Base-by-base conservation (phyloP, 306 rosid genomes). In the Quercus cerris region DNA sequence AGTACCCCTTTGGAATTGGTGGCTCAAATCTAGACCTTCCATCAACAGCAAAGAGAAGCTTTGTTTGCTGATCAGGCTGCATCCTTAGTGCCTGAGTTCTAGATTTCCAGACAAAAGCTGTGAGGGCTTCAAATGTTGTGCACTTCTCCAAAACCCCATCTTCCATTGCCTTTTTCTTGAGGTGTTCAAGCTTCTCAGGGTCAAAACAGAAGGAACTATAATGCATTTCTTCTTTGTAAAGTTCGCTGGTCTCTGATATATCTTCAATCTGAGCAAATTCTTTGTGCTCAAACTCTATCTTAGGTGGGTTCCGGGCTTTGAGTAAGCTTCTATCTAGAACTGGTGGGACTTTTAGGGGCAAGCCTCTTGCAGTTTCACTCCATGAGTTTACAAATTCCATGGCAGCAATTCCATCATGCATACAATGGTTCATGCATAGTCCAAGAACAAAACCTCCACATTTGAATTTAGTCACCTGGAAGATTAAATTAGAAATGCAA, bases 361-460 rank as follows among this genome's bases (percentile, higher is more conserved):
- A 83, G 15, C 94, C 96, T 78, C 98, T 86, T 0, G 96, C 96
- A 41, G 67, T 84, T 46, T 89, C 87, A 22, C 90, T 86, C 98
- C 98, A 94, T 22, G 93, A 85, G 71, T 90, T 92, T 30, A 92
- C 83, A 70, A 94, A 92, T 54, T 92, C 86, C 94, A 89, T 90
- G 6, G 96, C 93, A 23, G 77, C 75, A 35, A 94, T 17, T 56
- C 98, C 98, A 75, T 92, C 98, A 33, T 70, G 75, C 97, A 89
- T 88, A 33, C 93, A 84, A 20, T 92, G 97, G 85, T 84, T 90
- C 81, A 86, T 5, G 81, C 81, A 55, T 56, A 94, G 18, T 49
- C 97, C 97, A 61, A 94, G 58, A 6, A 80, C 88, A 72, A 94
- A 89, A 64, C 97, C 98, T 27, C 98, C 97, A 33, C 98, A 94